Evolutionary conservation across 768 basidiomycete species (phyloP).

Genomic region (Trametes punicea): DNA sequence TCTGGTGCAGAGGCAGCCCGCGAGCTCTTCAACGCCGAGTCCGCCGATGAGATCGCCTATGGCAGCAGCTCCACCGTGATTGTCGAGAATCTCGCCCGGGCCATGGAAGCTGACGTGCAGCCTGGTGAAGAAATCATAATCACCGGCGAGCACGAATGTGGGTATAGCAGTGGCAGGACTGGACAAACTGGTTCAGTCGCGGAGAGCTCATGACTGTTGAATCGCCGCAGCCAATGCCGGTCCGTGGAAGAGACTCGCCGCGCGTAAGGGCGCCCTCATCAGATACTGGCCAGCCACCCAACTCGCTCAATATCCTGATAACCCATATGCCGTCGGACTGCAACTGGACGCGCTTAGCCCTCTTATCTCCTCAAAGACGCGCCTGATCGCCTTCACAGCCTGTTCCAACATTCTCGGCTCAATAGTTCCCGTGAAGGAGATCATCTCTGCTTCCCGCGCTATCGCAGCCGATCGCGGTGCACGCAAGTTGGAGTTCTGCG

Average conservation of each 20-base stretch:
- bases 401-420: constrained; percentile 77
- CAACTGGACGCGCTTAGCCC: constrained; percentile 55
- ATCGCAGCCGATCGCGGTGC: constrained; percentile 51
- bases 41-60: constrained; percentile 61
- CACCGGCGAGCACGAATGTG: constrained; percentile 80
- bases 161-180: constrained; percentile 5
- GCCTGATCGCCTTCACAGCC: constrained; percentile 69
- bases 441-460: constrained; percentile 48
- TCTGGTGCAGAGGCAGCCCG: constrained; percentile 51
- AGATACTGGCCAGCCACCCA: constrained; percentile 57
- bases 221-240: constrained; percentile 59
- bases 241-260: constrained; percentile 73
- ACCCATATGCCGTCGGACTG: constrained; percentile 63
- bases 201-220: neutral
- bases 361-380: constrained; percentile 61
- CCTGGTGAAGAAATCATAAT: constrained; percentile 71
- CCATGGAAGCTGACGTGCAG: constrained; percentile 51
- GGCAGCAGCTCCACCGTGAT: constrained; percentile 66
- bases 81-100: constrained; percentile 64
- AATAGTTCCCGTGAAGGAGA: constrained; percentile 55
- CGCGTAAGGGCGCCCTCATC: constrained; percentile 48
- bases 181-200: neutral
- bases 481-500: constrained; percentile 58
- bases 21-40: constrained; percentile 62
- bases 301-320: constrained; percentile 36